Evolutionary conservation across 2,329 filamentous ascomycete species (phyloP).

Genomic region (Ilyonectria robusta): DNA sequence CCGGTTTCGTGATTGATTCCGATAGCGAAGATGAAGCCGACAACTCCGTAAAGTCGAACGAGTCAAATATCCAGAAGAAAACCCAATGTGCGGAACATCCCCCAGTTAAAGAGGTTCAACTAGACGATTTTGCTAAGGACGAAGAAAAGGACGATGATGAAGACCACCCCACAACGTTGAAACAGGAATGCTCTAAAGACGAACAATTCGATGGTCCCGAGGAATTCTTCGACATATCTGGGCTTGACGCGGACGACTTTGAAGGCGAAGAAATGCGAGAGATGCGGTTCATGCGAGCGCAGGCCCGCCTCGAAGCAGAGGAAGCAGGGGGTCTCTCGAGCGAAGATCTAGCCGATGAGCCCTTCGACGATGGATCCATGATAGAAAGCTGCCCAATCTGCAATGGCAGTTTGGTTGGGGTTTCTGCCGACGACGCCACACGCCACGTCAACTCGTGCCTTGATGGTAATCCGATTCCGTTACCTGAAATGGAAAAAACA

Average conservation of each 20-base stretch:
- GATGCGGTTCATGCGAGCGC: constrained; percentile 81
- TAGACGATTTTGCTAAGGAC: constrained; percentile 44
- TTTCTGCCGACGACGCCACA: constrained; percentile 77
- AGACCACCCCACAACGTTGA: constrained; percentile 37
- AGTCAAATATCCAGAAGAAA: constrained; percentile 14
- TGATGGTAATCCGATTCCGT: constrained; percentile 80
- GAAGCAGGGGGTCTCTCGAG: constrained; percentile 61
- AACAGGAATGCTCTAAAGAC: constrained; percentile 50
- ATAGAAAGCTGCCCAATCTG: constrained; percentile 82
- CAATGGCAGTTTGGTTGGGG: constrained; percentile 71
- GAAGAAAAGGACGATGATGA: constrained; percentile 37
- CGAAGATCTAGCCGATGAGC: constrained; percentile 54
- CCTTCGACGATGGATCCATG: constrained; percentile 50
- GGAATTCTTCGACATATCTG: constrained; percentile 64
- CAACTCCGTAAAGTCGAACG: constrained; percentile 23
- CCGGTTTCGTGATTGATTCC: constrained; percentile 80
- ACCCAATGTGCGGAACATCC: constrained; percentile 43
- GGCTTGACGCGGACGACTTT: constrained; percentile 65
- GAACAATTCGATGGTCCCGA: constrained; percentile 55
- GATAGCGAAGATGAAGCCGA: constrained; percentile 63
- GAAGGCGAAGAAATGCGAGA: constrained; percentile 77
- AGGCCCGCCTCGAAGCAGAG: constrained; percentile 75
- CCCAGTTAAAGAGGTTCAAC: constrained; percentile 36
- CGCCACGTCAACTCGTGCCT: constrained; percentile 94
- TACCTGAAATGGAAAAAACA: constrained; percentile 55